Percentiles rank a stretch among this genome's conserved stretches.
Evolutionary conservation across 2,329 filamentous ascomycete genomes (phyloP).

Genomic region (Scedosporium aurantiacum): DNA sequence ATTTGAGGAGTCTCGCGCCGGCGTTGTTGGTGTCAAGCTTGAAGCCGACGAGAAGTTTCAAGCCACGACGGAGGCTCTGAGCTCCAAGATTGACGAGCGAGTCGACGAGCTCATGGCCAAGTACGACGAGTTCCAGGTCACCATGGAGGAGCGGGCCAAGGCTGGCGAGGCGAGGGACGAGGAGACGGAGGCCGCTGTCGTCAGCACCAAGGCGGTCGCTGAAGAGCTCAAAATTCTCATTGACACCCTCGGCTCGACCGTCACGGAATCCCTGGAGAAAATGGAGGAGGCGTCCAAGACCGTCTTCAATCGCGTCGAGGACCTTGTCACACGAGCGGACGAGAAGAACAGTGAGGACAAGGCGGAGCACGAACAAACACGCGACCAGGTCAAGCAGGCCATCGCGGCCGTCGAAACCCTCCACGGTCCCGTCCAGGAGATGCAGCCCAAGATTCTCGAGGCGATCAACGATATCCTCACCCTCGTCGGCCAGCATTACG

Average conservation of each 20-base stretch:
- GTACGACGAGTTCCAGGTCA: slow-evolving; percentile 73
- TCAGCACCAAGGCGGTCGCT: slow-evolving; percentile 64
- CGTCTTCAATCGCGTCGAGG: slow-evolving; percentile 72
- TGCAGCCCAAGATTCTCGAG: slow-evolving; percentile 79
- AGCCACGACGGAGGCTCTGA: slow-evolving; percentile 41
- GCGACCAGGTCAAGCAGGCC: slow-evolving; percentile 68
- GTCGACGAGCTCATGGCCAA: slow-evolving; percentile 72
- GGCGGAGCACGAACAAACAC: slow-evolving; percentile 70
- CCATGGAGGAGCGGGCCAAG: slow-evolving; percentile 62
- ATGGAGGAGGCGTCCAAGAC: slow-evolving; percentile 80
- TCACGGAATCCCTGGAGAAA: slow-evolving; percentile 76
- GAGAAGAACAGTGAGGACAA: slow-evolving; percentile 64
- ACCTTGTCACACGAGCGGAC: slow-evolving; percentile 64
- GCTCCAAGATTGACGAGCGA: slow-evolving; percentile 49
- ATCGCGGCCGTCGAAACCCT: slow-evolving; percentile 62
- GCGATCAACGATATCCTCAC: slow-evolving; percentile 76
- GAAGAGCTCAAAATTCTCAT: slow-evolving; percentile 82
- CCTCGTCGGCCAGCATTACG: slow-evolving; percentile 76
- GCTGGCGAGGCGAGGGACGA: slow-evolving; percentile 62
- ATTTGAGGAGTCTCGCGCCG: slow-evolving; percentile 75
- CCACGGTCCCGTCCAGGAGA: slow-evolving; percentile 68
- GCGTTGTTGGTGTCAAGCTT: slow-evolving; percentile 70
- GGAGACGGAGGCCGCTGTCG: slow-evolving; percentile 62
- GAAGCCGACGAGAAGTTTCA: slow-evolving; percentile 71
- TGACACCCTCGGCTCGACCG: slow-evolving; percentile 69